Base-by-base conservation (phyloP, 2,329 filamentous ascomycete species). In the Alternaria arborescens region DNA sequence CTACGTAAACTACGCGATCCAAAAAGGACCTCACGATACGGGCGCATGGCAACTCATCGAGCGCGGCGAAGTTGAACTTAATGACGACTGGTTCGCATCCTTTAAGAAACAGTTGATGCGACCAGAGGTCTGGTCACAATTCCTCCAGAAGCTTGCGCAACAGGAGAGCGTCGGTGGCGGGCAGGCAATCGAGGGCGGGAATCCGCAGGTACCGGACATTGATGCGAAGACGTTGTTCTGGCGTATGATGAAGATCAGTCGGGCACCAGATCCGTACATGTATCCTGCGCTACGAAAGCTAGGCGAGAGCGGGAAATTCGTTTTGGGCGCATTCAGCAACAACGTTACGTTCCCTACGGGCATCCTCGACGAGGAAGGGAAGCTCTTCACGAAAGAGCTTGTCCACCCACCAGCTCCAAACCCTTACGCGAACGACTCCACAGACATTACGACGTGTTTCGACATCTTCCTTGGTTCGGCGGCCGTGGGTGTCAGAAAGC, bases 1-100 rank as follows among this genome's bases (percentile, higher is more conserved):
- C 73, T 98, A 93, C 89, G 86, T 98, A 71, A 98, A 98, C 82
- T 90, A 91, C 80, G 91, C 91, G 69, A 95, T 98, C 74, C 93
- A 92, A 53, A 86, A 87, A 70, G 89, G 90, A 3, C 87, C 89
- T 0, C 93, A 93, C 2, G 81, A 88, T 67, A 77, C 72, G 0
- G 95, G 95, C 41, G 90, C 88, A 75, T 98, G 94, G 94, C 93
- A 97, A 74, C 87, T 86, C 43, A 85, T 98, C 46, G 95, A 99
- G 78, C 89, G 91, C 59, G 94, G 94, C 61, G 88, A 93, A 62
- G 90, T 97, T 61, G 83, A 86, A 26, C 83, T 97, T 77, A 89
- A 97, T 74, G 82, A 85, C 12, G 78, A 80, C 8, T 98, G 94
- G 83, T 97, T 94, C 78, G 75, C 81, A 1, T 87, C 85, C 1